Evolutionary conservation across 345 rosid genomes (phyloP), one percentile per base, ranked within the genome.

Genomic region (Citrus glauca): DNA sequence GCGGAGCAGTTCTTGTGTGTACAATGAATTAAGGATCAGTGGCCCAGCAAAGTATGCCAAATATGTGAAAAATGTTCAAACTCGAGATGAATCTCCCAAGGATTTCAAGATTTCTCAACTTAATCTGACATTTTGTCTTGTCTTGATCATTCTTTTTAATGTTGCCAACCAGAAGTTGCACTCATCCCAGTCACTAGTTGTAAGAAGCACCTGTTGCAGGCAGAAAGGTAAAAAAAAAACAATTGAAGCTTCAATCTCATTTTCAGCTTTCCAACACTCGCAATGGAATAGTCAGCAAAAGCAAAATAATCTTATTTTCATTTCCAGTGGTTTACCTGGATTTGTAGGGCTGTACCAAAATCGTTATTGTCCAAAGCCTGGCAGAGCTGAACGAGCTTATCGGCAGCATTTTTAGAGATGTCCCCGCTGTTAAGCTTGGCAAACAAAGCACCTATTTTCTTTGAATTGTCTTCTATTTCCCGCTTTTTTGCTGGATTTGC

Each of bases 181-280:
- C 84, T 97, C 99, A 76, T 97, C 99, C 98, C 99, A 97, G 83
- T 97, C 98, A 48, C 91, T 94, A 24, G 98, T 94, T 27, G 99
- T 97, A 76, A 97, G 94, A 65, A 83, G 88, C 50, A 97, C 94
- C 99, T 97, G 88, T 71, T 68, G 24, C 77, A 75, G 13, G 25
- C 11, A 56, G 35, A 59, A 10, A 1, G 8, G 27, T 25, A 50
- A 33, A 69, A 66, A n/a, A 14, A 53, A 53, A 53, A 53, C 22
- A 53, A 53, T 53, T 53, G 22, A 53, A 53, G 57, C 57, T 53
- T 53, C 4, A 1, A 35, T 76, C 64, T 32, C 55, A 25, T 32
- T 40, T 69, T 25, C 24, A 66, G 50, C 42, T 20, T 72, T 5
- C 69, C 57, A 37, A 37, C 42, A 59, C 30, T 22, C 0, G 24